Evolutionary conservation across 2,329 filamentous ascomycete species (phyloP).

Genomic region (Cladosporium sp.): DNA sequence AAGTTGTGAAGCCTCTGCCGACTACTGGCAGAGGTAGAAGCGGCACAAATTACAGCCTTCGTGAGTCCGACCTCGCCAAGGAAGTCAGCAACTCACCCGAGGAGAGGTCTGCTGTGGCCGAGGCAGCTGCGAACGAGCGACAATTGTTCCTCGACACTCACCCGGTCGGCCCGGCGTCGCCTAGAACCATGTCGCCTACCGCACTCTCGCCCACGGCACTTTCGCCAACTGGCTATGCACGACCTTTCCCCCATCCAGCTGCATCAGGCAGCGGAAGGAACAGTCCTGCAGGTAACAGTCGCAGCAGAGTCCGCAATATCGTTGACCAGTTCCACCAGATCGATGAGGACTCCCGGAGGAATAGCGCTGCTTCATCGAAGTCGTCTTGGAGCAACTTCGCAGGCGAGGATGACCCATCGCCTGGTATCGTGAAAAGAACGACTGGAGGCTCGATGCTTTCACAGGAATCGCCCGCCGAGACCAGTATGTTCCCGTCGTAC

Average conservation of each 20-base stretch:
- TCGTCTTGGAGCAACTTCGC: slow-evolving; percentile 34
- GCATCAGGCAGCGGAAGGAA: slow-evolving; percentile 18
- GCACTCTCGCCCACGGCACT: background rate
- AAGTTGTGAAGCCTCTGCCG: slow-evolving; percentile 15
- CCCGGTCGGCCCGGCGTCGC: slow-evolving; percentile 1
- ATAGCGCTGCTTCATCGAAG: slow-evolving; percentile 38
- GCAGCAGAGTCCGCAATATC: slow-evolving; percentile 46
- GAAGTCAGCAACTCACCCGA: slow-evolving; percentile 21
- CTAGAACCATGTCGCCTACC: background rate
- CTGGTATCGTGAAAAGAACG: slow-evolving; percentile 19
- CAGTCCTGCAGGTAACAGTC: slow-evolving; percentile 32
- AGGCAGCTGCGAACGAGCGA: slow-evolving; percentile 17
- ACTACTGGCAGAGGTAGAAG: slow-evolving; percentile 22
- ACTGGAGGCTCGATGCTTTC: slow-evolving; percentile 12
- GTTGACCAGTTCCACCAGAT: slow-evolving; percentile 46
- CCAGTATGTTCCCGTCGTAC: background rate
- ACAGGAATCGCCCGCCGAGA: background rate
- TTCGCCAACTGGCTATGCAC: background rate
- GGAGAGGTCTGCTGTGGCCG: slow-evolving; percentile 19
- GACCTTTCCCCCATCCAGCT: slow-evolving; percentile 10
- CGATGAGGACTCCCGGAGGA: slow-evolving; percentile 37
- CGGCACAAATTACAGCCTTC: slow-evolving; percentile 28
- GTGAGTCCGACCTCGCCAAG: slow-evolving; percentile 28
- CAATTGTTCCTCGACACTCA: slow-evolving; percentile 25
- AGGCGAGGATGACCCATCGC: slow-evolving; percentile 33